Percentiles rank a stretch among this genome's conserved stretches.
These are phyloP conservation scores for Fusarium clavum DNA, from an alignment of 2,329 filamentous ascomycete genomes.

Conservation along the genomic window DNA sequence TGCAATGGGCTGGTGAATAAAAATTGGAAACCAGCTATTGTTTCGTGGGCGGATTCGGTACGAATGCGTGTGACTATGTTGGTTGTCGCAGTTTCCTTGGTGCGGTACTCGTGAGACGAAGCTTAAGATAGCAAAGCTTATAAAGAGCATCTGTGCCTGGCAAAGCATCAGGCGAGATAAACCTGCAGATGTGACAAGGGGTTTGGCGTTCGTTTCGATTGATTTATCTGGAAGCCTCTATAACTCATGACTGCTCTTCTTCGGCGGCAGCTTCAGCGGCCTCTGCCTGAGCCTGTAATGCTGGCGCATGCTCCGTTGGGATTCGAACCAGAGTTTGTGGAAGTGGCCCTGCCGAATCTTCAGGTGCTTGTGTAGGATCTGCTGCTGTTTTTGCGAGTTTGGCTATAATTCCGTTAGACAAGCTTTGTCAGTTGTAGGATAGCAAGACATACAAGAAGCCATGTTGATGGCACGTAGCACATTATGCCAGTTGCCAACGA, in stretches of 20 bases:
- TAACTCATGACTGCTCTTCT: conserved; percentile 50
- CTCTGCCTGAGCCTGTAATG: conserved; percentile 70
- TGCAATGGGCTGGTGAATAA: neutral
- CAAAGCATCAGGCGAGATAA: neutral
- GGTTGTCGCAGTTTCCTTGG: neutral
- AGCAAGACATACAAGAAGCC: conserved; percentile 76
- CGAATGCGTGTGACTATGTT: neutral
- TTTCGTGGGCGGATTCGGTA: neutral
- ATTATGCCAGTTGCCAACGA: conserved; percentile 89
- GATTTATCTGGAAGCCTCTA: neutral
- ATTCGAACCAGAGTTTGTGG: conserved; percentile 88
- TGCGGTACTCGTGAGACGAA: neutral
- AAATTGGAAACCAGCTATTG: neutral
- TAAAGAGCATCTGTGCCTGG: neutral
- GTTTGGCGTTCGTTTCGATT: neutral
- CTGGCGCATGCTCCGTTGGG: conserved; percentile 80
- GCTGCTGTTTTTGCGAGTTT: conserved; percentile 74
- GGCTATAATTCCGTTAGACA: conserved; percentile 57
- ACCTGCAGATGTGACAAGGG: too few relatives aligned
- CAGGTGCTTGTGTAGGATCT: conserved; percentile 51
- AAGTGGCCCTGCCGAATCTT: conserved; percentile 63
- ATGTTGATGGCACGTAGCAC: conserved; percentile 87
- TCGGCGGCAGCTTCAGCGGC: conserved; percentile 59
- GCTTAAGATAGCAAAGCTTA: neutral
- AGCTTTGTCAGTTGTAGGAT: neutral